Conservation (phyloP, 139 green algal genomes). For the Microglena sp. region DNA sequence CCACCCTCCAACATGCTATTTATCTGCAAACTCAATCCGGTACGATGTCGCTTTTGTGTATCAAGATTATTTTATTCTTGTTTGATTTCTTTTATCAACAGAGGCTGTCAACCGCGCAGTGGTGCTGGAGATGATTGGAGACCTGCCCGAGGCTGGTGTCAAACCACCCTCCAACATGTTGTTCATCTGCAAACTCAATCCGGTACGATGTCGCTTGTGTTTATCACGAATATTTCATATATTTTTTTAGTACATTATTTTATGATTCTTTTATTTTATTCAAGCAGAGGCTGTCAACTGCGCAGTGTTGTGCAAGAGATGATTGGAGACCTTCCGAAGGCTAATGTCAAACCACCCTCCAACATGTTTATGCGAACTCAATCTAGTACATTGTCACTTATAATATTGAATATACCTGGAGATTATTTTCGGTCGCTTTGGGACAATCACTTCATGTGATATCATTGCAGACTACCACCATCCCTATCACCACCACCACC, state of each 20-base stretch:
- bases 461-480: conserved; percentile 57
- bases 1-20: conserved; percentile 88
- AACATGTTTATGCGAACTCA: conserved; percentile 98
- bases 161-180: conserved; percentile 89
- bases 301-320: not conserved
- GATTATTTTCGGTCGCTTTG: conserved; percentile 97
- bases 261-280: no score
- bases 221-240: no score
- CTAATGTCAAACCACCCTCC: conserved; percentile 80
- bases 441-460: conserved; percentile 80
- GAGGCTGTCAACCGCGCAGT: conserved; percentile 83
- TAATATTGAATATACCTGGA: no score
- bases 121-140: conserved; percentile 94
- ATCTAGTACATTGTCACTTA: conserved; percentile 75
- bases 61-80: no score
- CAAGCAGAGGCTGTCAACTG: not conserved
- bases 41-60: no score
- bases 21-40: conserved; percentile 98
- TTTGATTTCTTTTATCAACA: no score
- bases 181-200: conserved; percentile 98
- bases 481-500: not conserved
- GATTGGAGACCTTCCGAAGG: conserved; percentile 30
- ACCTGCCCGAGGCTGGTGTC: conserved; percentile 84
- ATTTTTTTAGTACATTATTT: no score
- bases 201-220: no score